Evolutionary conservation across 768 basidiomycete genomes (phyloP).

Genomic region (Steccherinum ochraceum): DNA sequence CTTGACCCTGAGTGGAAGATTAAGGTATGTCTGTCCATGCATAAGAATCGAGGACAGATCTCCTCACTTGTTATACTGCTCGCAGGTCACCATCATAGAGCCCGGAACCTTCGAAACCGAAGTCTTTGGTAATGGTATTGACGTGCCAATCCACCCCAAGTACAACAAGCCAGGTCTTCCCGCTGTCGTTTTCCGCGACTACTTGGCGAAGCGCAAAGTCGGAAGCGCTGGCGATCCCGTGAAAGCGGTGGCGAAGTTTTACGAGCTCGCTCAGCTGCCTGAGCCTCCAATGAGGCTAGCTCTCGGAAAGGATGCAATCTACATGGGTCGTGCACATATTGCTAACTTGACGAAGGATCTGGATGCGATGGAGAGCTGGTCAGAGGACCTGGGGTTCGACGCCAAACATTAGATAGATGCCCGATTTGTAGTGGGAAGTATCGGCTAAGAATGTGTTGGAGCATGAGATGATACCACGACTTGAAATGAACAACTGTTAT

Average conservation of each 20-base stretch:
- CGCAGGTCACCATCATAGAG: slow-evolving; percentile 5
- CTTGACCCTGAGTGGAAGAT: slow-evolving; percentile 31
- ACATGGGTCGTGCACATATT: slow-evolving; percentile 5
- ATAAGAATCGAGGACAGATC: no score
- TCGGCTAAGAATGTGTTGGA: no score
- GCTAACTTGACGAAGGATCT: slow-evolving; percentile 5
- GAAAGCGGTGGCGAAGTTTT: slow-evolving; percentile 7
- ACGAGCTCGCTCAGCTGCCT: background rate
- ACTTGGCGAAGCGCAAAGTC: background rate
- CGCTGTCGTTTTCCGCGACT: background rate
- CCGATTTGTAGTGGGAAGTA: no score
- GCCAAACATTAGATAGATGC: no score
- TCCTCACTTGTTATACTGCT: no score
- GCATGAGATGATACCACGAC: no score
- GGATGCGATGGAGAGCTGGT: slow-evolving; percentile 8
- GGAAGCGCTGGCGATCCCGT: background rate
- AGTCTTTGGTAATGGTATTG: background rate
- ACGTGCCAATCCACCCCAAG: background rate
- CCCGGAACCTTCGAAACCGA: slow-evolving; percentile 7
- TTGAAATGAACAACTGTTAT: no score
- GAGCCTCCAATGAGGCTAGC: no score
- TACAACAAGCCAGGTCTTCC: background rate
- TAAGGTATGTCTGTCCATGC: no score
- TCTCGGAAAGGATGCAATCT: no score
- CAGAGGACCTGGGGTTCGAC: background rate